Base-by-base conservation (phyloP, 2,329 filamentous ascomycete species). In the Pyrenophora tritici-repentis region DNA sequence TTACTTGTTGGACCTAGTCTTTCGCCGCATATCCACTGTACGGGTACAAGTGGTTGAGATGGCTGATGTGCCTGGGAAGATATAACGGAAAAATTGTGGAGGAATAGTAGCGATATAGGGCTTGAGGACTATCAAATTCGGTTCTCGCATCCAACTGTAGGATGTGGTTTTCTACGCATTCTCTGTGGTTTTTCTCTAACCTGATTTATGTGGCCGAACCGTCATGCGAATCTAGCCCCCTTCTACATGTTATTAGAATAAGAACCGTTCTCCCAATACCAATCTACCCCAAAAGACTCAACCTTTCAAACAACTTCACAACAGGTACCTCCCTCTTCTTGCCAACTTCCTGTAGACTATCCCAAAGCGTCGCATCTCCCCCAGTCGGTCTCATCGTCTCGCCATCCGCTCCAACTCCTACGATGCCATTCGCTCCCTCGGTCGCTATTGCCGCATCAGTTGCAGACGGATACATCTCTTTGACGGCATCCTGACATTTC, bases 401-500 rank as follows among this genome's bases (percentile, higher is more conserved):
- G 6, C 58, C 55, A 29, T 2, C 51, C 55, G 49, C 62, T 51
- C 35, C 45, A 8, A 2, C 49, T 38, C 16, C 13, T 20, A 9
- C 35, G 12, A 24, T 7, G 26, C 61, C 17, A 47, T 57, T 45
- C 22, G 10, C 18, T 38, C 4, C 41, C 3, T 29, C 29, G 4
- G 36, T 1, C 12, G 14, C 3, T 13, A 32, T 2, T 9, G 14
- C 4, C 9, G 20, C 34, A 4, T 8, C 37, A 13, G 37, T 38
- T 7, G 51, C 50, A 7, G 55, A 39, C 3, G 54, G 43, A 55
- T 68, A 72, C 47, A 73, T 62, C 63, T 95, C 88, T 8, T 75
- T 78, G 13, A 91, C 79, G 36, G 88, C 87, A 6, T 76, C 79
- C 57, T 75, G 75, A 70, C 90, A 96, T 55, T 85, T 81, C 37